Evolutionary conservation across 2,329 filamentous ascomycete genomes (phyloP), one percentile per base, ranked within the genome.

Genomic region (Bipolaris victoriae): DNA sequence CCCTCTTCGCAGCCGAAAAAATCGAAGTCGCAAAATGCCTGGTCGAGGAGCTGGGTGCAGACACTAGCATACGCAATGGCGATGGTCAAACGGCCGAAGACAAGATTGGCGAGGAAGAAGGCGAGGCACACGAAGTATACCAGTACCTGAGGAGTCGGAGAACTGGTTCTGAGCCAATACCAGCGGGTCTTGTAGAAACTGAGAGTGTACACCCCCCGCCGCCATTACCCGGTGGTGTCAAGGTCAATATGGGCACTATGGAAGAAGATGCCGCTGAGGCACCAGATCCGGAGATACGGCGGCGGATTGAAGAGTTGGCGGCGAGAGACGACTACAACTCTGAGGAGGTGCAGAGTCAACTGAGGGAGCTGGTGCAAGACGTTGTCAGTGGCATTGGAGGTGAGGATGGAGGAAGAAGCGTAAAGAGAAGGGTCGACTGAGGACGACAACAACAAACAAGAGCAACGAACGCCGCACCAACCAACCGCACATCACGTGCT

Each of bases 1-100:
- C 94, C n/a, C 82, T 99, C 4, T 99, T 97, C 72, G 91, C 92
- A n/a, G 87, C 88, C 26, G 95, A 99, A 77, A 91, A 87, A 0
- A 81, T 90, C 47, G 88, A 90, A 3, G 88, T 92, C 41, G 94
- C 94, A 18, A 86, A 86, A 67, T 85, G 88, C 50, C 81, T 99
- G 7, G 85, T 98, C 3, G 91, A 96, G 70, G 92, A 97, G 75
- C 81, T 98, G 3, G 86, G 88, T 5, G 86, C 90, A 31, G 87
- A 96, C 66, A 76, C 85, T 36, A 78, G 77, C 18, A 81, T 88
- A 57, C 83, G 79, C 64, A 93, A 95, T 62, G 80, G 83, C 20
- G 91, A 96, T 15, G 92, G 90, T 3, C 79, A 90, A 70, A 96
- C 90, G 0, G 93, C 95, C 0, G 82, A 86, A 55, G 89, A 97